Percentiles rank a stretch among this genome's conserved stretches.
Evolutionary conservation across 495 filamentous ascomycete genomes (phyloP).

Genomic region (Penicillium simplicissimum): DNA sequence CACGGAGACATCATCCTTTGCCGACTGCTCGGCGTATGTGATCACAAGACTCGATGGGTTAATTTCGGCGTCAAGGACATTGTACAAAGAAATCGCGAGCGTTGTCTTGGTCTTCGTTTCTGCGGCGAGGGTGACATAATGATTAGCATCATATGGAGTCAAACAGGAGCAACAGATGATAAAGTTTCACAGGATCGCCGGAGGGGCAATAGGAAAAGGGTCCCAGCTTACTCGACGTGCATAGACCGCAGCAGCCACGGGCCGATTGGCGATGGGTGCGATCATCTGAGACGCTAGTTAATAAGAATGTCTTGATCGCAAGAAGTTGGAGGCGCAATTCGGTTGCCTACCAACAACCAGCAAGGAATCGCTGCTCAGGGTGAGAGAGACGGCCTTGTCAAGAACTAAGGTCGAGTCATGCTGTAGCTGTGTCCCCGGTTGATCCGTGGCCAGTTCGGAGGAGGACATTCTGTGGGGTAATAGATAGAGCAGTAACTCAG

Average conservation of each 20-base stretch:
- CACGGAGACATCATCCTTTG: conserved; percentile 58
- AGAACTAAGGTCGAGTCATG: conserved; percentile 52
- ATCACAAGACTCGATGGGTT: conserved; percentile 64
- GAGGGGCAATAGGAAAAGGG: conserved; percentile 11
- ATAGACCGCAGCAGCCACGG: conserved; percentile 41
- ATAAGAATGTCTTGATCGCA: neutral
- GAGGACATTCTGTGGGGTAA: conserved; percentile 30
- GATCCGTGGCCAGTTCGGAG: conserved; percentile 22
- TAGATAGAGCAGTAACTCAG: conserved; percentile 6
- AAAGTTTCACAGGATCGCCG: conserved; percentile 16
- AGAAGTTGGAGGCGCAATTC: neutral
- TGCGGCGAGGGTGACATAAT: conserved; percentile 1
- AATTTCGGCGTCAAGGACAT: conserved; percentile 79
- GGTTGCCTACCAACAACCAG: conserved; percentile 57
- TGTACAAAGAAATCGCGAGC: conserved; percentile 71
- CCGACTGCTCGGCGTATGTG: conserved; percentile 64
- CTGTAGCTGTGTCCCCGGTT: conserved; percentile 27
- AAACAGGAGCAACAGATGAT: neutral
- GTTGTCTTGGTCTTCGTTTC: conserved; percentile 37
- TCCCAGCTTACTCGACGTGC: conserved; percentile 36
- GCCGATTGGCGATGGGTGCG: conserved; percentile 33
- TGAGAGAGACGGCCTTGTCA: conserved; percentile 61
- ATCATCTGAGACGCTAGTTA: conserved; percentile 29
- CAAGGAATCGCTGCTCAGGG: conserved; percentile 63
- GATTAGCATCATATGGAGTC: conserved; percentile 15